Percentiles rank a stretch among this genome's conserved stretches.
phyloP scores from a whole-genome alignment of 2,329 filamentous ascomycete genomes.

The Arthrobotrys sphaeroides region DNA sequence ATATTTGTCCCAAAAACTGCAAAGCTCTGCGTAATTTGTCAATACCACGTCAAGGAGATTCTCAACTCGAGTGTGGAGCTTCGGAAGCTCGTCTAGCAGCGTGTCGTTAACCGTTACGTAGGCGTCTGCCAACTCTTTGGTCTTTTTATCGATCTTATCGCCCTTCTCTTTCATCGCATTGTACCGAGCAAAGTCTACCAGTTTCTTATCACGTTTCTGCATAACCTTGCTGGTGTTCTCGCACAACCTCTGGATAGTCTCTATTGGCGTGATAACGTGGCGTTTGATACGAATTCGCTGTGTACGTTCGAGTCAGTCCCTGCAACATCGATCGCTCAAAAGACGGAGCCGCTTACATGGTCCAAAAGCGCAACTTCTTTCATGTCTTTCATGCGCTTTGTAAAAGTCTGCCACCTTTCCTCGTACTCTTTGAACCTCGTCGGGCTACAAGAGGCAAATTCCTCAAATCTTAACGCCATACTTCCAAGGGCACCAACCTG shows the following conservation, averaged over 20 bases:
- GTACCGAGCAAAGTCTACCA: slow-evolving; percentile 85
- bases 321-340: slow-evolving; percentile 19
- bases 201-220: slow-evolving; percentile 92
- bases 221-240: slow-evolving; percentile 86
- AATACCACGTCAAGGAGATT: slow-evolving; percentile 84
- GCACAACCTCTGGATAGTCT: slow-evolving; percentile 79
- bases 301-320: slow-evolving; percentile 53
- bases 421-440: slow-evolving; percentile 84
- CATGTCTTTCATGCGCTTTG: slow-evolving; percentile 84
- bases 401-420: slow-evolving; percentile 93
- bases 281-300: slow-evolving; percentile 71
- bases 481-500: slow-evolving; percentile 83
- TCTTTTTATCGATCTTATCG: slow-evolving; percentile 87
- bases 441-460: slow-evolving; percentile 75
- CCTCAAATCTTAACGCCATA: slow-evolving; percentile 82
- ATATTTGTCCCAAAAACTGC: slow-evolving; percentile 81
- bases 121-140: slow-evolving; percentile 82
- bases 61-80: slow-evolving; percentile 81
- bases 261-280: slow-evolving; percentile 84
- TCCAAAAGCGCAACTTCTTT: slow-evolving; percentile 83
- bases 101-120: slow-evolving; percentile 92
- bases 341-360: slow-evolving; percentile 70
- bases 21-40: slow-evolving; percentile 83
- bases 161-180: slow-evolving; percentile 76
- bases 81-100: slow-evolving; percentile 88